Conservation (phyloP, 2,329 filamentous ascomycete species). For the Pezicula neosporulosa region DNA sequence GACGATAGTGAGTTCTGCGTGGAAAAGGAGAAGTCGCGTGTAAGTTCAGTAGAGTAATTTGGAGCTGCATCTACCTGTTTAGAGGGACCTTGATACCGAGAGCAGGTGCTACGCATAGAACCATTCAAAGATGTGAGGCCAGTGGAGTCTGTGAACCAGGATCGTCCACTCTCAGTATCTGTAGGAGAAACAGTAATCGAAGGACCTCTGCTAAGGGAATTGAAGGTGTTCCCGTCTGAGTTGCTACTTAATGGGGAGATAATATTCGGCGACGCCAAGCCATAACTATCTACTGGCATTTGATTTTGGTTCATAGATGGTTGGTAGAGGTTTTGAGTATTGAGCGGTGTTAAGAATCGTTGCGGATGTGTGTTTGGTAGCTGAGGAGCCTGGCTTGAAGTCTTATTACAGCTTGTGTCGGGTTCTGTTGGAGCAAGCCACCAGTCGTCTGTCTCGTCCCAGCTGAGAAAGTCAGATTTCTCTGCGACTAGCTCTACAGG, state of each 20-base stretch:
- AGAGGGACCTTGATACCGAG: conserved; percentile 6
- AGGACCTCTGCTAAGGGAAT: conserved; percentile 1
- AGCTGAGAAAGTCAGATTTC: conserved; percentile 10
- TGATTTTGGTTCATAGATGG: background rate
- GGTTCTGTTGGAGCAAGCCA: background rate
- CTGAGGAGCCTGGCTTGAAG: background rate
- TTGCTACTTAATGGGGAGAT: conserved; percentile 6
- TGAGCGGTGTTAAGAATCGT: background rate
- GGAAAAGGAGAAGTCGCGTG: no score
- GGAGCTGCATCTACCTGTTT: no score
- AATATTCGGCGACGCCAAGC: conserved; percentile 4
- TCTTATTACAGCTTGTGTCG: background rate
- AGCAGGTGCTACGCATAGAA: conserved; percentile 8
- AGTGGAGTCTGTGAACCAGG: conserved; percentile 17
- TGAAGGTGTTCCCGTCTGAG: conserved; percentile 1
- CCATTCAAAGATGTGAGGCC: conserved; percentile 5
- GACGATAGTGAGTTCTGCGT: no score
- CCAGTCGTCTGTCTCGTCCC: background rate
- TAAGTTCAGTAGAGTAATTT: no score
- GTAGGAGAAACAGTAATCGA: conserved; percentile 14
- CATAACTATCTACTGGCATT: background rate
- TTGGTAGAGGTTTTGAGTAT: conserved; percentile 9
- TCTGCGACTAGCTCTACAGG: conserved; percentile 11
- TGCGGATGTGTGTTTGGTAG: background rate
- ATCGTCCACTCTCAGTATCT: conserved; percentile 17